A percentile compares a stretch with the other conserved stretches of the same genome.
Conservation (phyloP, 495 filamentous ascomycete species). For the Xylaria nigripes region DNA sequence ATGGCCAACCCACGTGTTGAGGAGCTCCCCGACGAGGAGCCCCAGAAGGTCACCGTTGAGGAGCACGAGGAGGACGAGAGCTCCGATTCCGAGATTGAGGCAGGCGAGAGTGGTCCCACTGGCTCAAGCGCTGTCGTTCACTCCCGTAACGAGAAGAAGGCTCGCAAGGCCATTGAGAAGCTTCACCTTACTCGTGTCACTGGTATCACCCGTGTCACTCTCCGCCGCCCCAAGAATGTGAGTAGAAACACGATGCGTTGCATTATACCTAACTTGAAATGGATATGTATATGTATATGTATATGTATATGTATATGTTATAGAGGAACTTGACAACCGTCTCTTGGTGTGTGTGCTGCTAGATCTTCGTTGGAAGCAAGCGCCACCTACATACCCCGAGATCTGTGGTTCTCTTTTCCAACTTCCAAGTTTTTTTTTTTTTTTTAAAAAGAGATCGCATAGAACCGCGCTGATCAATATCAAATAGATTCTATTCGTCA, state of each 20-base stretch:
- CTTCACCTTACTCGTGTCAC: conserved; percentile 91
- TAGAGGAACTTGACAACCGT: not conserved
- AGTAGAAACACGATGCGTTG: conserved; percentile 30
- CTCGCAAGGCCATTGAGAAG: conserved; percentile 96
- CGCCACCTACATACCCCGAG: not conserved
- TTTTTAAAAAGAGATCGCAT: not conserved
- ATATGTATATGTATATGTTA: not conserved
- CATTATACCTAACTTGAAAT: not conserved
- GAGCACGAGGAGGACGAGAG: conserved; percentile 64
- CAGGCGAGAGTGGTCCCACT: conserved; percentile 62
- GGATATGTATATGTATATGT: not conserved
- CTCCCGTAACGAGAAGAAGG: conserved; percentile 99
- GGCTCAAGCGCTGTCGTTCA: conserved; percentile 85
- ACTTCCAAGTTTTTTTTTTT: not conserved
- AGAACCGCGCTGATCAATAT: not conserved
- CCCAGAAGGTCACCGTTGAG: conserved; percentile 69
- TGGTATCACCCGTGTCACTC: conserved; percentile 95
- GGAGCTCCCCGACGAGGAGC: conserved; percentile 88
- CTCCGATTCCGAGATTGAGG: conserved; percentile 68
- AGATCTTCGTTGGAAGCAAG: not conserved
- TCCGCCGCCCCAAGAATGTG: conserved; percentile 97
- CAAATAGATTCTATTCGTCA: conserved; percentile 89
- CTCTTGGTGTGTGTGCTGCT: not conserved
- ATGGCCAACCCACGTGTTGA: conserved; percentile 98
- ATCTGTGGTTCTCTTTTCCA: not conserved